A percentile compares a stretch with the other conserved stretches of the same genome.
Conservation (phyloP, 2,329 filamentous ascomycete species). For the Venturia carpophila region DNA sequence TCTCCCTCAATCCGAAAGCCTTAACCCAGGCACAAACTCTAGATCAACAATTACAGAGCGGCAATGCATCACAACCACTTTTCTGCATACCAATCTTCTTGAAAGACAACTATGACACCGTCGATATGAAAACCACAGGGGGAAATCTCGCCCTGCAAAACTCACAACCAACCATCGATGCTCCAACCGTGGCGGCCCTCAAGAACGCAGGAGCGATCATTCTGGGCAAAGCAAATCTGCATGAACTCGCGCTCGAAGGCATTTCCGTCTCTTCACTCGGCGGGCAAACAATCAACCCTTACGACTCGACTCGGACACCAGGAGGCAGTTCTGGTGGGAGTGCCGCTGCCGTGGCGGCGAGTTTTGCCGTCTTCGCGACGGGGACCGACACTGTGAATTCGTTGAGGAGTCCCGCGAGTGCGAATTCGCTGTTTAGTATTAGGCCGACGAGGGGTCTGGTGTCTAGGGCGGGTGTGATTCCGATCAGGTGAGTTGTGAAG, state of each 20-base stretch:
- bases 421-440: constrained; percentile 58
- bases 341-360: constrained; percentile 51
- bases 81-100: constrained; percentile 70
- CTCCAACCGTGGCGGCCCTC: constrained; percentile 53
- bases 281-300: constrained; percentile 59
- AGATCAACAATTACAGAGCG: constrained; percentile 52
- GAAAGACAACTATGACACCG: constrained; percentile 64
- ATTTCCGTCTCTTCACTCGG: constrained; percentile 54
- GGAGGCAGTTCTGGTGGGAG: constrained; percentile 50
- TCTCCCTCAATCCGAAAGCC: constrained; percentile 52
- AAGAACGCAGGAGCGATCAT: constrained; percentile 50
- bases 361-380: constrained; percentile 50
- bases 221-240: constrained; percentile 22
- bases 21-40: constrained; percentile 52
- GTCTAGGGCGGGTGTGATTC: constrained; percentile 55
- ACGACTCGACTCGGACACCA: constrained; percentile 56
- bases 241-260: constrained; percentile 41
- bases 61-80: constrained; percentile 54
- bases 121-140: constrained; percentile 68
- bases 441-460: constrained; percentile 51
- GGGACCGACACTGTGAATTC: constrained; percentile 58
- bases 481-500: constrained; percentile 46
- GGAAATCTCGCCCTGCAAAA: constrained; percentile 62
- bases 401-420: constrained; percentile 50
- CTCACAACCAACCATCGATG: constrained; percentile 57